A percentile compares a stretch with the other conserved stretches of the same genome.
Evolutionary conservation across 2,329 filamentous ascomycete genomes (phyloP).

Genomic region (Phaeosphaeriaceae sp.): DNA sequence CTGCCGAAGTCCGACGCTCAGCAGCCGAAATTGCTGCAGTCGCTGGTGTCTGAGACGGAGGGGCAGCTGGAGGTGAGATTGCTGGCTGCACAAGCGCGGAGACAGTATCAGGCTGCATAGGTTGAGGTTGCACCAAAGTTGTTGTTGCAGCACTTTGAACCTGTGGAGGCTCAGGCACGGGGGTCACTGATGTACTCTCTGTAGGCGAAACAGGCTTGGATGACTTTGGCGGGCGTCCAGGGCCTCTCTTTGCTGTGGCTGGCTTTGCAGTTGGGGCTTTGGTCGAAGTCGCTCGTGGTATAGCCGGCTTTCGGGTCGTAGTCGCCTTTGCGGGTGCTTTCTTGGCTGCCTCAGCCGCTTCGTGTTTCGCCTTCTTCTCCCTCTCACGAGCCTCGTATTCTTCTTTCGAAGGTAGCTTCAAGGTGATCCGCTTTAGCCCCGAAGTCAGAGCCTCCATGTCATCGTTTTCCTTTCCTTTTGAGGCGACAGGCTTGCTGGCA

Average conservation of each 20-base stretch:
- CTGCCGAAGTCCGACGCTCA: conserved; percentile 25
- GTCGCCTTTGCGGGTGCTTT: conserved; percentile 39
- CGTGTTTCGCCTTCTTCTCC: conserved; percentile 52
- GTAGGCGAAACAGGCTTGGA: conserved; percentile 40
- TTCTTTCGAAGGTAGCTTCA: conserved; percentile 65
- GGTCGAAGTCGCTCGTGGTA: conserved; percentile 21
- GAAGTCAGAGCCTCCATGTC: conserved; percentile 59
- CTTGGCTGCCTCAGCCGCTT: conserved; percentile 40
- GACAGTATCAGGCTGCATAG: conserved; percentile 22
- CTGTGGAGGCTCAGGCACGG: conserved; percentile 38
- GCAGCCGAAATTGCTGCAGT: neutral
- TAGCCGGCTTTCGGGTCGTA: conserved; percentile 24
- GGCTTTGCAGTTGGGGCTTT: conserved; percentile 23
- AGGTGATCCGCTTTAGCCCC: conserved; percentile 64
- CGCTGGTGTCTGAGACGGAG: neutral
- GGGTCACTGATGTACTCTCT: conserved; percentile 47
- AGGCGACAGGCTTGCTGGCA: conserved; percentile 24
- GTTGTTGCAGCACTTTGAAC: conserved; percentile 26
- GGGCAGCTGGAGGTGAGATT: neutral
- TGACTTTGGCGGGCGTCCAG: conserved; percentile 32
- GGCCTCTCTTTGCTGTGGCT: conserved; percentile 29
- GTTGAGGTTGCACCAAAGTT: conserved; percentile 38
- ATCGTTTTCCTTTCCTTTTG: conserved; percentile 38
- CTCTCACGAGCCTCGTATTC: conserved; percentile 62
- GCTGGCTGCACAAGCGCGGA: conserved; percentile 12